These are phyloP conservation scores for Heritiera littoralis DNA, from an alignment of 345 rosid genomes.

Conservation along the genomic window DNA sequence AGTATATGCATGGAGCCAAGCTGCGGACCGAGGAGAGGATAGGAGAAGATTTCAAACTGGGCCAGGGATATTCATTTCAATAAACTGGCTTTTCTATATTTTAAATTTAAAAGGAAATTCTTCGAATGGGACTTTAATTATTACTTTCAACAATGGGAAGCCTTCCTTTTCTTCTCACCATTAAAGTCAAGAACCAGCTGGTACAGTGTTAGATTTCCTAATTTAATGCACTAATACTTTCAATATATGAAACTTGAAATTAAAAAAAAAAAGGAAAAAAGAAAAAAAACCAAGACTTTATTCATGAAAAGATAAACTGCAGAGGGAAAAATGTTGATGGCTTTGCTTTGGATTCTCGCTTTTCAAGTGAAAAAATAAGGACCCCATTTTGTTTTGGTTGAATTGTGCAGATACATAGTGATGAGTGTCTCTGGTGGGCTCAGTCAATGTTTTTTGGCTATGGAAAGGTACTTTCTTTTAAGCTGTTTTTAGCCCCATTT, in stretches of 20 bases:
- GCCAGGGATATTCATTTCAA: conserved; percentile 15
- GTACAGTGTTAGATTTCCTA: conserved; percentile 12
- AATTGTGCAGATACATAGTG: conserved; percentile 36
- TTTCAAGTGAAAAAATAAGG: conserved; percentile 24
- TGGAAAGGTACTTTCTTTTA: conserved; percentile 50
- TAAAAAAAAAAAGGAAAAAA: background rate
- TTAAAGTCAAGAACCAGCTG: background rate
- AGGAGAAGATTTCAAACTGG: conserved; percentile 18
- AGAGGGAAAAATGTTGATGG: background rate
- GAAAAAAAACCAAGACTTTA: background rate
- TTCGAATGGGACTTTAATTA: background rate
- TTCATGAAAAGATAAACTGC: background rate
- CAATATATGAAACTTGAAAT: too few species aligned
- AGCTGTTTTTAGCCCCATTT: conserved; percentile 34
- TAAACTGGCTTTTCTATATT: conserved; percentile 3
- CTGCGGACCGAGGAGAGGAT: background rate
- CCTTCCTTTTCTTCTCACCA: background rate
- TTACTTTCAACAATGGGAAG: background rate
- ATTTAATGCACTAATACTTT: conserved; percentile 10
- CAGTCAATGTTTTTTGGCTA: conserved; percentile 42
- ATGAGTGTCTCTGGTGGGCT: conserved; percentile 59
- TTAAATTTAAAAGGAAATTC: background rate
- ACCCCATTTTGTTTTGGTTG: conserved; percentile 17
- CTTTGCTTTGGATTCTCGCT: conserved; percentile 46
- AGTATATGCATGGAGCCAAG: conserved; percentile 5